These are phyloP conservation scores for Aegilops bicornis DNA, from an alignment of 176 grass and related monocot species.

Conservation along the genomic window DNA sequence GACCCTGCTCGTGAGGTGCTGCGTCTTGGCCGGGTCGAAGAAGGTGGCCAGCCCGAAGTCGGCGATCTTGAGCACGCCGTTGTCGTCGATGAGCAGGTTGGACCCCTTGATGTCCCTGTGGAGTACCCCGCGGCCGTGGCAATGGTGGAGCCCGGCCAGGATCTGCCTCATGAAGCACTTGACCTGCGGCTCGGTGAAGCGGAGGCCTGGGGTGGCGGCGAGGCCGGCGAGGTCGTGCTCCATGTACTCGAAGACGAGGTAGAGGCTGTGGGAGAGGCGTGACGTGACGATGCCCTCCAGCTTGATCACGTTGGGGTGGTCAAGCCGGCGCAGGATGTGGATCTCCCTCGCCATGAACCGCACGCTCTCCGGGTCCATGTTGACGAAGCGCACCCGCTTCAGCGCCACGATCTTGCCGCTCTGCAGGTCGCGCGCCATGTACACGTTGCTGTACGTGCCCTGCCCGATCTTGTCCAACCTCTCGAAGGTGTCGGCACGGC, in stretches of 20 bases:
- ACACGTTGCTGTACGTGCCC: conserved; percentile 81
- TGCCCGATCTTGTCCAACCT: conserved; percentile 77
- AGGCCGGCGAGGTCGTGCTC: conserved; percentile 91
- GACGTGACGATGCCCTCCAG: conserved; percentile 76
- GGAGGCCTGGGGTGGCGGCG: conserved; percentile 42
- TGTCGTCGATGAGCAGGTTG: conserved; percentile 58
- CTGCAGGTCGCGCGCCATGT: conserved; percentile 65
- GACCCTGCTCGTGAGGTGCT: conserved; percentile 63
- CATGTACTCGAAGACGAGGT: conserved; percentile 99
- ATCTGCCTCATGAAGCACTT: conserved; percentile 65
- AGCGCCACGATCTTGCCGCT: conserved; percentile 68
- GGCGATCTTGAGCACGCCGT: conserved; percentile 52
- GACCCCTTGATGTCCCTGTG: conserved; percentile 77
- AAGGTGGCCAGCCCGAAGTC: conserved; percentile 71
- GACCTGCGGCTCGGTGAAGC: conserved; percentile 65
- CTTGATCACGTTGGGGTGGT: conserved; percentile 65
- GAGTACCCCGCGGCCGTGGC: conserved; percentile 49
- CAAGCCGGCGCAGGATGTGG: conserved; percentile 57
- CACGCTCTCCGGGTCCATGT: conserved; percentile 80
- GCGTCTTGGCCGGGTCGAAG: conserved; percentile 36
- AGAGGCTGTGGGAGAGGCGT: conserved; percentile 64
- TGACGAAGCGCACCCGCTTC: conserved; percentile 69
- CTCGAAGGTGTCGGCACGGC: conserved; percentile 66
- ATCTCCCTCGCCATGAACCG: conserved; percentile 84
- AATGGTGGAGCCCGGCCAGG: conserved; percentile 54